Evolutionary conservation across 345 rosid species (phyloP).

Genomic region (Murraya koenigii): DNA sequence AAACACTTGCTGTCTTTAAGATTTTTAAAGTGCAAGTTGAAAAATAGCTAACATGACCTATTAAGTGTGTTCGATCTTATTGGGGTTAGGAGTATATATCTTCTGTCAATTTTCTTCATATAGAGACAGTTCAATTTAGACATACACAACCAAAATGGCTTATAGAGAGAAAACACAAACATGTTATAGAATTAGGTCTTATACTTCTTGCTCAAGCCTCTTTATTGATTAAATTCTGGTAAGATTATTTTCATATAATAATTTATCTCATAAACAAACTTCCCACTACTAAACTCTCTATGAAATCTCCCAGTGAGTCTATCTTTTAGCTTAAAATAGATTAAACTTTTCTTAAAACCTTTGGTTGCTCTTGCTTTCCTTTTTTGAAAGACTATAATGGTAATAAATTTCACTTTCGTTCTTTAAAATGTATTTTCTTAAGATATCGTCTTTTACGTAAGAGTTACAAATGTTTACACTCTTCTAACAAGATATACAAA

Average conservation of each 20-base stretch:
- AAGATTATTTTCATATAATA: neutral
- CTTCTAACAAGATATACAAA: neutral
- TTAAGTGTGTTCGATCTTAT: too few relatives aligned
- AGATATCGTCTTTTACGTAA: neutral
- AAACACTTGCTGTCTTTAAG: too few relatives aligned
- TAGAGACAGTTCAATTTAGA: too few relatives aligned
- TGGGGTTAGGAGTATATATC: too few relatives aligned
- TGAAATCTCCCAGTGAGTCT: neutral
- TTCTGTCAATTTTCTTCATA: too few relatives aligned
- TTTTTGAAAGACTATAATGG: neutral
- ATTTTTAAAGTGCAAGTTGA: too few relatives aligned
- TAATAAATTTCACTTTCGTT: neutral
- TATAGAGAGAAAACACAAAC: neutral
- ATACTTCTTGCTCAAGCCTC: neutral
- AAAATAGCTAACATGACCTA: too few relatives aligned
- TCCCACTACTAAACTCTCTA: neutral
- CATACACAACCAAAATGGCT: too few relatives aligned
- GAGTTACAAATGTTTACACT: neutral
- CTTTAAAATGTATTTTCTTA: neutral
- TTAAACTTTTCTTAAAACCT: neutral
- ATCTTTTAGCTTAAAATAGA: neutral
- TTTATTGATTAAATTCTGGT: neutral
- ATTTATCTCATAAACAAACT: neutral
- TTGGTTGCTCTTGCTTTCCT: neutral
- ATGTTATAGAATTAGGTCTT: neutral